These are phyloP conservation scores for Magnaporthiopsis poae DNA, from an alignment of 2,329 filamentous ascomycete species.

Conservation along the genomic window DNA sequence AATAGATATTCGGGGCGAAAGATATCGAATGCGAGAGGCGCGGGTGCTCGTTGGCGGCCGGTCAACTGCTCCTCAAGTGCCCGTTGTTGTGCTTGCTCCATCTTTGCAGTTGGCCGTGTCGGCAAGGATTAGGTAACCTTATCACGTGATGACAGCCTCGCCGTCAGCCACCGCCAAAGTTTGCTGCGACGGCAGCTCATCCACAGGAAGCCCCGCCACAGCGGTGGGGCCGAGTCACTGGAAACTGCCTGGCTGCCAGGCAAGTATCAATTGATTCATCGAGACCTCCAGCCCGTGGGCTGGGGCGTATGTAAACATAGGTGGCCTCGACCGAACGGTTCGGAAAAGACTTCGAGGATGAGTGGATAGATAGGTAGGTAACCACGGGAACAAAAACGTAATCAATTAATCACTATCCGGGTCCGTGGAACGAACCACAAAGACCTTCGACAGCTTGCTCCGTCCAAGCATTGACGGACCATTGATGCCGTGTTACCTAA, in stretches of 20 bases:
- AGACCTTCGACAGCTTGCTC: neutral
- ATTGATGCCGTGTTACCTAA: neutral
- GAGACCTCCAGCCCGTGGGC: no score
- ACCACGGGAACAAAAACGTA: no score
- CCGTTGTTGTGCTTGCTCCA: slow-evolving; percentile 1
- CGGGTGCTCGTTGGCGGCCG: neutral
- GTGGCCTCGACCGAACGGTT: neutral
- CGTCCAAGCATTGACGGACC: neutral
- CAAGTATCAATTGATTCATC: no score
- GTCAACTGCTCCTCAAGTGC: neutral
- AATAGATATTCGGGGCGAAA: slow-evolving; percentile 3
- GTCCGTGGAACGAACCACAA: neutral
- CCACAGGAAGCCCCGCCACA: neutral
- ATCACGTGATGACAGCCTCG: neutral
- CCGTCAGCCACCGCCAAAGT: neutral
- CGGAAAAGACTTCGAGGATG: no score
- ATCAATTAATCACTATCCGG: neutral
- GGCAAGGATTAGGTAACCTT: neutral
- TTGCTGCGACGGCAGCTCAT: neutral
- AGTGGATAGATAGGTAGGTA: no score
- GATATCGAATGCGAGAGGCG: slow-evolving; percentile 3
- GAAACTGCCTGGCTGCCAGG: no score
- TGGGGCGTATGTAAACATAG: neutral
- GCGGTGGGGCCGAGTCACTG: neutral
- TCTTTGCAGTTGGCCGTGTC: slow-evolving; percentile 4